Evolutionary conservation across 805 yeast species (phyloP).

Genomic region (Schizosaccharomyces lindneri): DNA sequence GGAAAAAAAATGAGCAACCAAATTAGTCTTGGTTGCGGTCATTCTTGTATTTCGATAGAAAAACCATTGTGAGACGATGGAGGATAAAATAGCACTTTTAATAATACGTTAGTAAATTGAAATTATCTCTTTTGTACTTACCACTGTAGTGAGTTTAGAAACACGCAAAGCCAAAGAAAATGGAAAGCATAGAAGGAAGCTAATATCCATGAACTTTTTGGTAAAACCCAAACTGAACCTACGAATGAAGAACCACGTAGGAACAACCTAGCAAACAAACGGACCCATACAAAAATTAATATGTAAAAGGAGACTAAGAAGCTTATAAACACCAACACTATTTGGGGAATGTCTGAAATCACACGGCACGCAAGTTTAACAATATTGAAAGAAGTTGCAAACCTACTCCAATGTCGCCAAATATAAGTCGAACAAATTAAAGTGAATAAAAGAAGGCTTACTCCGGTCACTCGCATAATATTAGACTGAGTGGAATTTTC

Average conservation of each 20-base stretch:
- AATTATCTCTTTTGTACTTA: not conserved
- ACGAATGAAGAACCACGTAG: constrained; percentile 7
- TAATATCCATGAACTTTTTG: constrained; percentile 13
- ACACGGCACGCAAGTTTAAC: constrained; percentile 16
- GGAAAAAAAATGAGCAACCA: constrained; percentile 5
- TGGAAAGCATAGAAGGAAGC: constrained; percentile 14
- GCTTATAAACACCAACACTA: constrained; percentile 12
- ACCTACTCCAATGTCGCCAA: constrained; percentile 3
- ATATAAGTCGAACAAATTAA: not conserved
- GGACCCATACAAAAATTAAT: constrained; percentile 16
- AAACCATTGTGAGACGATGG: constrained; percentile 18
- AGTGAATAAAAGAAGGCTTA: not conserved
- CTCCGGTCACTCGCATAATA: not conserved
- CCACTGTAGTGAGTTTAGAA: constrained; percentile 16
- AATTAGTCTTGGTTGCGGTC: constrained; percentile 6
- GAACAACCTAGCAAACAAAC: constrained; percentile 14
- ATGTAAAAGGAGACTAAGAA: constrained; percentile 12
- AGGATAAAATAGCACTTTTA: constrained; percentile 10
- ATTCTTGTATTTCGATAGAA: constrained; percentile 11
- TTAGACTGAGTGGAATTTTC: not conserved
- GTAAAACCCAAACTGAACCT: constrained; percentile 8
- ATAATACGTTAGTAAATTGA: not conserved
- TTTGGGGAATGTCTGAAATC: constrained; percentile 13
- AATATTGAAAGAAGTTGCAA: constrained; percentile 14
- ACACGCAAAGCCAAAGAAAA: constrained; percentile 21